These are phyloP conservation scores for Zymoseptoria tritici DNA, from an alignment of 2,329 filamentous ascomycete species.

Conservation along the genomic window DNA sequence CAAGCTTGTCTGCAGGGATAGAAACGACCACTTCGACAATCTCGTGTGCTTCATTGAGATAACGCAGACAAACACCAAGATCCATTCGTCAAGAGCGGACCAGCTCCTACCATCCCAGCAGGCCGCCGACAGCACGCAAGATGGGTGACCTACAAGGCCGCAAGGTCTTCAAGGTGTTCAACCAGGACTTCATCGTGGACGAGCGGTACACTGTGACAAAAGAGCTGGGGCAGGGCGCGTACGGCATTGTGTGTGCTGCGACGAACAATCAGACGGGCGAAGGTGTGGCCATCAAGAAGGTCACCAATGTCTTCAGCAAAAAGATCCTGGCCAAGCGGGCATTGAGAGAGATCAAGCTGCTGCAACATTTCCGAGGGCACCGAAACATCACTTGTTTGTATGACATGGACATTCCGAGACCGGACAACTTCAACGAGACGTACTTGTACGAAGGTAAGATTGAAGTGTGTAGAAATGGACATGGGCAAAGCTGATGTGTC, in stretches of 20 bases:
- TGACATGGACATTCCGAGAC: conserved; percentile 97
- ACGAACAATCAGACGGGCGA: conserved; percentile 86
- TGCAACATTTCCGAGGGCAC: conserved; percentile 82
- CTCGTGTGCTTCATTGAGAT: not conserved
- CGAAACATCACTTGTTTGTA: conserved; percentile 86
- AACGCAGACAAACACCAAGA: conserved; percentile 12
- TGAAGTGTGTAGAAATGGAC: not conserved
- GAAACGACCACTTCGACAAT: not conserved
- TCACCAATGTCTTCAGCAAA: conserved; percentile 99
- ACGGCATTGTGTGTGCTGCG: conserved; percentile 96
- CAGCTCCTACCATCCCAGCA: not conserved
- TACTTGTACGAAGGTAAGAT: conserved; percentile 90
- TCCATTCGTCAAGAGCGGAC: not conserved
- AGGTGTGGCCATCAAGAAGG: conserved; percentile 97
- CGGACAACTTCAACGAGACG: conserved; percentile 97
- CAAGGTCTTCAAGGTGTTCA: conserved; percentile 99
- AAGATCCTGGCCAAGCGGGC: conserved; percentile 99
- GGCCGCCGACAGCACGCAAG: not conserved
- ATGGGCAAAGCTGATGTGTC: not conserved
- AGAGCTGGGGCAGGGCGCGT: conserved; percentile 95
- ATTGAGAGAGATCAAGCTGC: conserved; percentile 93
- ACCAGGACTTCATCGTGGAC: conserved; percentile 98
- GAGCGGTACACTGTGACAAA: conserved; percentile 98
- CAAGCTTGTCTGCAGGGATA: not conserved
- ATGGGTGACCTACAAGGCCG: conserved; percentile 61